phyloP scores from a whole-genome alignment of 345 rosid genomes.

The Excoecaria agallocha region DNA sequence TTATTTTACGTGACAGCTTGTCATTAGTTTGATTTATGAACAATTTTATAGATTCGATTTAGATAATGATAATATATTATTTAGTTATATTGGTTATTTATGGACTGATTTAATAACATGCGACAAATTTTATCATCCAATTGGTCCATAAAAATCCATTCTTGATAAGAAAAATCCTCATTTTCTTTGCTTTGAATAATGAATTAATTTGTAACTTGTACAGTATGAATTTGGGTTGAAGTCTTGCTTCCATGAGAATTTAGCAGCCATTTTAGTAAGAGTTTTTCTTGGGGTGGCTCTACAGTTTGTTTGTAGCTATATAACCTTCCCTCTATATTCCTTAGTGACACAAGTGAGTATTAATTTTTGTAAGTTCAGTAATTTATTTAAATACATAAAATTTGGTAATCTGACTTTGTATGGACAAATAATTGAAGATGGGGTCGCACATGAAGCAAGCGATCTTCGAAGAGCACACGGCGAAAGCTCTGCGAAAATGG shows the following conservation, averaged over 20 bases:
- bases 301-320: constrained; percentile 53
- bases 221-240: constrained; percentile 38
- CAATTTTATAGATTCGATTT: too few relatives aligned
- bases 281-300: constrained; percentile 37
- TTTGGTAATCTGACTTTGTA: background rate
- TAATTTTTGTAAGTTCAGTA: too few relatives aligned
- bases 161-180: too few relatives aligned
- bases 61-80: too few relatives aligned
- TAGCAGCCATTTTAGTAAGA: constrained; percentile 23
- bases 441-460: constrained; percentile 60
- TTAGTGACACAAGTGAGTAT: constrained; percentile 55
- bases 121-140: too few relatives aligned
- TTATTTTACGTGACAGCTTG: background rate
- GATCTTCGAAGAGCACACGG: constrained; percentile 59
- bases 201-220: too few relatives aligned
- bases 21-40: too few relatives aligned
- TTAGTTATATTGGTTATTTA: too few relatives aligned
- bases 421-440: constrained; percentile 36
- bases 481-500: constrained; percentile 49
- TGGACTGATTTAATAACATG: too few relatives aligned
- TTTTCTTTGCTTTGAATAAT: too few relatives aligned
- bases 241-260: constrained; percentile 47
- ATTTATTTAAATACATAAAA: too few relatives aligned
- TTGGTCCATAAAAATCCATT: too few relatives aligned
- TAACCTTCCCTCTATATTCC: constrained; percentile 57